phyloP scores from a whole-genome alignment of 2,329 filamentous ascomycete species.

The Ilyonectria mors-panacis region DNA sequence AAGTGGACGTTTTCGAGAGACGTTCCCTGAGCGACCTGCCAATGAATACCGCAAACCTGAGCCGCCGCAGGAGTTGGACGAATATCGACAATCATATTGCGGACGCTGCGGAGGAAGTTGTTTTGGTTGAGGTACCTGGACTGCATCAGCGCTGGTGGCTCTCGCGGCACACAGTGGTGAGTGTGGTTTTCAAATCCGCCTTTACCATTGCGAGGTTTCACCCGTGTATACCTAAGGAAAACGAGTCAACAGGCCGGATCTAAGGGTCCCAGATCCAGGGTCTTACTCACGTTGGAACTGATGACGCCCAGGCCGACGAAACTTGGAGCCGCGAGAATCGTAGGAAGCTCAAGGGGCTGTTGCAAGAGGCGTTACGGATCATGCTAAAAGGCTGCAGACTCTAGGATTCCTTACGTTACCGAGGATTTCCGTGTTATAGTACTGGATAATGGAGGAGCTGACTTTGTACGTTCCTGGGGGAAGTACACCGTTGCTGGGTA shows the following conservation, averaged over 20 bases:
- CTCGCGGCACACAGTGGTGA: conserved; percentile 21
- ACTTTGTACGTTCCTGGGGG: conserved; percentile 69
- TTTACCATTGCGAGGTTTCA: neutral
- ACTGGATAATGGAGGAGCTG: conserved; percentile 70
- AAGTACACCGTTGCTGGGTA: conserved; percentile 48
- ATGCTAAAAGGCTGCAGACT: neutral
- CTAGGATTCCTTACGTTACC: conserved; percentile 37
- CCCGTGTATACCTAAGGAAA: neutral
- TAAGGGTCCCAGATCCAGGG: conserved; percentile 46
- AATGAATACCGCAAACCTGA: conserved; percentile 66
- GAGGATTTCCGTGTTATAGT: conserved; percentile 75
- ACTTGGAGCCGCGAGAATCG: conserved; percentile 64
- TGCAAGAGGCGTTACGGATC: neutral
- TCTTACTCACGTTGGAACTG: conserved; percentile 11
- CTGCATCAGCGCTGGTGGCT: conserved; percentile 38
- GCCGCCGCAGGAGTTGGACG: conserved; percentile 48
- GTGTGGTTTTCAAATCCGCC: neutral
- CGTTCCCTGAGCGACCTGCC: conserved; percentile 73
- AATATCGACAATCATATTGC: conserved; percentile 75
- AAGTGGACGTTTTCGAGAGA: conserved; percentile 67
- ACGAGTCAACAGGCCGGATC: neutral
- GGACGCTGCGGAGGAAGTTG: conserved; percentile 75
- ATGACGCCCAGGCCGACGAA: conserved; percentile 72
- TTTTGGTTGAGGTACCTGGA: conserved; percentile 56
- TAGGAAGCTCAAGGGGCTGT: conserved; percentile 57